Percentiles rank a stretch among this genome's conserved stretches.
These are phyloP conservation scores for Carallia brachiata DNA, from an alignment of 345 rosid species.

Conservation along the genomic window DNA sequence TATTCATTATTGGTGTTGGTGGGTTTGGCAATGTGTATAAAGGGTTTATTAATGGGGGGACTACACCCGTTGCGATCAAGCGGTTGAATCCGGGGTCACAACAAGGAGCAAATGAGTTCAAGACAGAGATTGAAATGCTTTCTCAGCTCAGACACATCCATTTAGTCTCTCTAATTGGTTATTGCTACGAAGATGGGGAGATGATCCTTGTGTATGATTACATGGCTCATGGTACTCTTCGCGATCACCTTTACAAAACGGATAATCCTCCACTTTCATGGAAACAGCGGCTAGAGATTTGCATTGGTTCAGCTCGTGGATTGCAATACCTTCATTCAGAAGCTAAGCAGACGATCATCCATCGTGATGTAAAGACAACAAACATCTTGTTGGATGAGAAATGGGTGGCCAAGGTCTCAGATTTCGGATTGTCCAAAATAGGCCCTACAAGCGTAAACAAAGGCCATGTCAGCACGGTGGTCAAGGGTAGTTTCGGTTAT, in stretches of 20 bases:
- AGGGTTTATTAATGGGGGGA: slow-evolving; percentile 14
- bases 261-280: slow-evolving; percentile 23
- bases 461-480: slow-evolving; percentile 27
- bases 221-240: slow-evolving; percentile 28
- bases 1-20: slow-evolving; percentile 26
- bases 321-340: slow-evolving; percentile 2
- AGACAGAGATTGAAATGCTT: no score
- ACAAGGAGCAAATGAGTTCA: slow-evolving; percentile 31
- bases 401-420: slow-evolving; percentile 37
- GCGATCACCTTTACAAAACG: slow-evolving; percentile 22
- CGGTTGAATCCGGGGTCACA: slow-evolving; percentile 27
- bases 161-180: no score
- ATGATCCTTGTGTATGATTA: slow-evolving; percentile 16
- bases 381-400: slow-evolving; percentile 36
- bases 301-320: slow-evolving; percentile 38
- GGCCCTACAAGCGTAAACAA: slow-evolving; percentile 16
- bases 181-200: no score
- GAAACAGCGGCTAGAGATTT: slow-evolving; percentile 36
- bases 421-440: slow-evolving; percentile 29
- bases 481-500: slow-evolving; percentile 32
- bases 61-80: slow-evolving; percentile 33
- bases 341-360: no score
- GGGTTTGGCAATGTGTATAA: slow-evolving; percentile 42
- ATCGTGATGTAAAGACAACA: no score
- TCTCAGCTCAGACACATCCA: no score